Conservation (phyloP, 164 flowering plant species). For the Cinnamomum chago region DNA sequence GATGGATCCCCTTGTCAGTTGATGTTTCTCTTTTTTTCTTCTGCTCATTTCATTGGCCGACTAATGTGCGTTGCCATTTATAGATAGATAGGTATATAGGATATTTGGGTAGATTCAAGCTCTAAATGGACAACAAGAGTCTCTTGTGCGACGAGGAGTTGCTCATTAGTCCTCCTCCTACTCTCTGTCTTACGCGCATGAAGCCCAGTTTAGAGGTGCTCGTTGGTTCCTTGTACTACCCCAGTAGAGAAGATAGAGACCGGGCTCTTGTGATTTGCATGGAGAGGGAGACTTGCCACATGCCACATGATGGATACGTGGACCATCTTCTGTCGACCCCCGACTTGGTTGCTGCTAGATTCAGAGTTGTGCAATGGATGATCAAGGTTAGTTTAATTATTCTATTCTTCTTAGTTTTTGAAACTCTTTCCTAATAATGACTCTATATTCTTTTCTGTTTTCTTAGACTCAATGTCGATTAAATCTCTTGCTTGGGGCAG, state of each 20-base stretch:
- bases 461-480: conserved; percentile 36
- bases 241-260: conserved; percentile 32
- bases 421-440: neutral
- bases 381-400: conserved; percentile 36
- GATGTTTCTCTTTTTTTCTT: neutral
- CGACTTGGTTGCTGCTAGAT: conserved; percentile 28
- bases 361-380: conserved; percentile 43
- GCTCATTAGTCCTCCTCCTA: conserved; percentile 20
- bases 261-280: conserved; percentile 27
- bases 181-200: neutral
- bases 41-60: neutral
- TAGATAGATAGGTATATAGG: too few relatives aligned
- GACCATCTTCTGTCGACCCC: conserved; percentile 18
- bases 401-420: neutral
- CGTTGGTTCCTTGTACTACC: conserved; percentile 3
- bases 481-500: conserved; percentile 35
- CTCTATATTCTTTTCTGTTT: neutral
- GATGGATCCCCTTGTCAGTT: conserved; percentile 10
- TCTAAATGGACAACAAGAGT: conserved; percentile 22
- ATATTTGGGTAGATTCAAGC: neutral
- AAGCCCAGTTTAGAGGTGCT: neutral
- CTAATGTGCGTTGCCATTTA: neutral
- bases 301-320: conserved; percentile 33
- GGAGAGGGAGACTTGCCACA: conserved; percentile 38
- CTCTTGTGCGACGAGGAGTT: conserved; percentile 57